Evolutionary conservation across 345 rosid genomes (phyloP), one percentile per base, ranked within the genome.

Genomic region (Moricandia arvensis): DNA sequence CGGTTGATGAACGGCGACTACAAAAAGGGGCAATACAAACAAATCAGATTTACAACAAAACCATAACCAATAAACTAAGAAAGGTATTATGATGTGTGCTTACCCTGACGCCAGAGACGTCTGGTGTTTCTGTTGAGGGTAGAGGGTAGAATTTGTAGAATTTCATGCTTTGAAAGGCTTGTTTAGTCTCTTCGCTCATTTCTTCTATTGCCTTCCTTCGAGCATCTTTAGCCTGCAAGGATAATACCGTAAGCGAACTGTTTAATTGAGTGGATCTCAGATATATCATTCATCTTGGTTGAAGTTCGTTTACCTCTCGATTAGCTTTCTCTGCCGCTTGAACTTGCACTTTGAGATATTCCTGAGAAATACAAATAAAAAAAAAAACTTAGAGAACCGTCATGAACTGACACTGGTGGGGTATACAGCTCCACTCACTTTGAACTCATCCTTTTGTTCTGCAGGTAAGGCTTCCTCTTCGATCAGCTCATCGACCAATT

Each of bases 101-200:
- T 80, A 95, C 99, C 91, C 89, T 84, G 58, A 84, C 89, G 13
- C 77, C 69, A 33, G 96, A 83, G 61, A 95, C 74, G 21, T 64
- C 68, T 41, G 68, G 99, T 47, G 96, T 72, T 65, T 60, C 65
- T 8, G 65, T 1, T 60, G 65, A 85, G 60, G 80, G 80, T 67
- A 77, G 83, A 12, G 99, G 99, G 81, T 96, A 96, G 77, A 96
- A 96, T 78, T 96, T 96, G 90, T 93, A 91, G 79, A 96, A 89
- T 80, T 75, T 96, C 89, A 88, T 91, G 54, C 64, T 81, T 67
- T 96, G 80, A 63, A 83, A 87, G 11, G 91, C 96, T 5, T 75
- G 65, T 77, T 79, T 91, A 4, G 85, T 83, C n/a, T 89, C 98
- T 79, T 83, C 96, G 11, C 87, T 96, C 97, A 96, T 85, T 75